Percentiles rank a stretch among this genome's conserved stretches.
Conservation (phyloP, 225 moss, liverwort and hornwort species). For the Neckera pumila region DNA sequence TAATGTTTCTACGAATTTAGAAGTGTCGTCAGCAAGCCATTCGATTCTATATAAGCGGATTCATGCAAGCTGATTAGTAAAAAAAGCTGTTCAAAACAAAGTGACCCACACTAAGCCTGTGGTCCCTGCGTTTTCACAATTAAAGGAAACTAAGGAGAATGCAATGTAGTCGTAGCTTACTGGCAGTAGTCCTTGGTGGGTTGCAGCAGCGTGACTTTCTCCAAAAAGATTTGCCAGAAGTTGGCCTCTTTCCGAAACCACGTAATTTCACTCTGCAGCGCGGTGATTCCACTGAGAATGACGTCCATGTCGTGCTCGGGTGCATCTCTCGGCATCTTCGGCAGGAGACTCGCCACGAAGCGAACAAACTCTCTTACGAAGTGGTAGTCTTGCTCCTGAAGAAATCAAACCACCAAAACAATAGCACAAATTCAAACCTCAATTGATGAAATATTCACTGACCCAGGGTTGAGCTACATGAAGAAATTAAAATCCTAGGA, state of each 20-base stretch:
- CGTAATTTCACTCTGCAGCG: constrained; percentile 31
- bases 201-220: constrained; percentile 9
- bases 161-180: constrained; percentile 3
- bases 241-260: constrained; percentile 48
- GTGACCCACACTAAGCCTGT: not conserved
- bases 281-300: constrained; percentile 50
- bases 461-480: not conserved
- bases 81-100: not conserved
- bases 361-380: constrained; percentile 70
- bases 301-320: constrained; percentile 52
- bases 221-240: constrained; percentile 36
- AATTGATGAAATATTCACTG: not conserved
- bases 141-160: not conserved
- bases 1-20: no score
- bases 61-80: not conserved
- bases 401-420: not conserved
- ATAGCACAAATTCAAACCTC: not conserved
- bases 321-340: constrained; percentile 51
- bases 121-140: not conserved
- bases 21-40: not conserved
- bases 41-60: not conserved
- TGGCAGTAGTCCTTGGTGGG: constrained; percentile 11
- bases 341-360: constrained; percentile 47
- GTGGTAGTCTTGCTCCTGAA: constrained; percentile 75
- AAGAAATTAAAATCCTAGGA: not conserved